phyloP scores from a whole-genome alignment of 768 basidiomycete genomes.

The Tulasnella sp. region DNA sequence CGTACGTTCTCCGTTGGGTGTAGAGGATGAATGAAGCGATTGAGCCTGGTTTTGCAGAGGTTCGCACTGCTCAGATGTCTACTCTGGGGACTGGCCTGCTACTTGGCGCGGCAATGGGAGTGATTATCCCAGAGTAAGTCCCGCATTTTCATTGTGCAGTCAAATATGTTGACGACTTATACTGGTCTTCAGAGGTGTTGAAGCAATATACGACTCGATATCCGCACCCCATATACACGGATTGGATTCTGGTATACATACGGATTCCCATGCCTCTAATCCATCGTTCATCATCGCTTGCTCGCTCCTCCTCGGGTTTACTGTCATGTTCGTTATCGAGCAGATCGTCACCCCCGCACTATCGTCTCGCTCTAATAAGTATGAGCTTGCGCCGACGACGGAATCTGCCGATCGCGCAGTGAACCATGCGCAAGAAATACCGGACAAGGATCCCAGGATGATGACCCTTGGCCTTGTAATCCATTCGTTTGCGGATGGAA shows the following conservation, averaged over 20 bases:
- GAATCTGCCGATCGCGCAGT: slow-evolving; percentile 29
- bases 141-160: not conserved
- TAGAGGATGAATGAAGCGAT: not conserved
- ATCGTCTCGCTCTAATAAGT: slow-evolving; percentile 18
- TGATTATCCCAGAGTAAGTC: slow-evolving; percentile 89
- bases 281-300: slow-evolving; percentile 49
- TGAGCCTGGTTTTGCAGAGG: slow-evolving; percentile 24
- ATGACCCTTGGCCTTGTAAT: slow-evolving; percentile 78
- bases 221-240: slow-evolving; percentile 25
- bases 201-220: slow-evolving; percentile 36
- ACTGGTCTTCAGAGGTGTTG: slow-evolving; percentile 69
- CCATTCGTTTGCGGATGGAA: slow-evolving; percentile 85
- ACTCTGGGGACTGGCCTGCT: slow-evolving; percentile 73
- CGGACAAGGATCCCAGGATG: slow-evolving; percentile 15
- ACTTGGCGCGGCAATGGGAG: slow-evolving; percentile 78
- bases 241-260: not conserved
- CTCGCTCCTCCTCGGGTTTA: slow-evolving; percentile 52
- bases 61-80: slow-evolving; percentile 38
- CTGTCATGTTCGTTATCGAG: slow-evolving; percentile 42
- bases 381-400: slow-evolving; percentile 30
- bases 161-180: not conserved
- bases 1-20: slow-evolving; percentile 33
- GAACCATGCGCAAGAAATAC: slow-evolving; percentile 2
- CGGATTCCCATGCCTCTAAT: slow-evolving; percentile 24
- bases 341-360: slow-evolving; percentile 37